phyloP scores from a whole-genome alignment of 306 rosid genomes.

The Trifolium fragiferum region DNA sequence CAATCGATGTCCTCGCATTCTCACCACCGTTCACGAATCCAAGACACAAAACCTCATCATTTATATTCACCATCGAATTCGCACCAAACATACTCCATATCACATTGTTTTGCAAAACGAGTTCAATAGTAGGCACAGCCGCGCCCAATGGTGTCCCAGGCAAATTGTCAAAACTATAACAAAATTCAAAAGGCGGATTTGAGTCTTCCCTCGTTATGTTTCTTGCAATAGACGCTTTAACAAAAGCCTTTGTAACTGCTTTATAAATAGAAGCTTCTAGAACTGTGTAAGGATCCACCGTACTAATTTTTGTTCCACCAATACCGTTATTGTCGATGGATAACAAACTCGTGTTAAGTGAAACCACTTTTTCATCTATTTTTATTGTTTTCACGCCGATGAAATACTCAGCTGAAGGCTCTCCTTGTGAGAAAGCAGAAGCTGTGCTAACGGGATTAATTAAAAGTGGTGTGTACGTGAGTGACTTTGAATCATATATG shows the following conservation, averaged over 20 bases:
- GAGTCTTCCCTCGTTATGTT: constrained; percentile 51
- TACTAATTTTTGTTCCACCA: constrained; percentile 83
- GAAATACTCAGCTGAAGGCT: constrained; percentile 61
- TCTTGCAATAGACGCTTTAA: constrained; percentile 43
- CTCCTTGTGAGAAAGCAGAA: constrained; percentile 50
- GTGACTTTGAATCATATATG: constrained; percentile 39
- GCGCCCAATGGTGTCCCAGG: constrained; percentile 32
- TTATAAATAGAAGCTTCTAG: constrained; percentile 62
- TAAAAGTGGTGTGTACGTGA: constrained; percentile 53
- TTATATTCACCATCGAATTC: too few species aligned
- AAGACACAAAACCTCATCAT: too few species aligned
- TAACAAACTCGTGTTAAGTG: constrained; percentile 52
- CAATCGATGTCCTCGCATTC: too few species aligned
- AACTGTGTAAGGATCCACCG: constrained; percentile 64
- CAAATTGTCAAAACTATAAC: constrained; percentile 54
- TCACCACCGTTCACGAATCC: too few species aligned
- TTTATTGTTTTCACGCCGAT: constrained; percentile 57
- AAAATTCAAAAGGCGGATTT: constrained; percentile 52
- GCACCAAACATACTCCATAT: too few species aligned
- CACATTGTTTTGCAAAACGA: constrained; percentile 40
- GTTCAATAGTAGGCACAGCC: constrained; percentile 50
- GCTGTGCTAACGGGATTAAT: constrained; percentile 66
- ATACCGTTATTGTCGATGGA: constrained; percentile 49
- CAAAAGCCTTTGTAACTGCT: constrained; percentile 52
- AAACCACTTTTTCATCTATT: constrained; percentile 41